Evolutionary conservation across 495 filamentous ascomycete species (phyloP).

Genomic region (Aspergillus cavernicola): DNA sequence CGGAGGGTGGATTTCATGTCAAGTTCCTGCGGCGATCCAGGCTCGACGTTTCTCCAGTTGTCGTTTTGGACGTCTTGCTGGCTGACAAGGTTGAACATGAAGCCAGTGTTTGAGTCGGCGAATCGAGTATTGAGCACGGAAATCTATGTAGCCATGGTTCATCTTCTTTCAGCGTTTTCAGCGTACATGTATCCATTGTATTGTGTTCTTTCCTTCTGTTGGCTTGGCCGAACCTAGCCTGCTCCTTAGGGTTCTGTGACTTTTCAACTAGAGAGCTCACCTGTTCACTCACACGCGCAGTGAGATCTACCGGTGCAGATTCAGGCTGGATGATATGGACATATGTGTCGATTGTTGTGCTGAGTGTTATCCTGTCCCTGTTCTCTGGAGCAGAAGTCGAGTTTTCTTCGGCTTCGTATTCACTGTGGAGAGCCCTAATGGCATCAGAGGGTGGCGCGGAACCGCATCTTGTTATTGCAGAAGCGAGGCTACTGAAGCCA

Average conservation of each 20-base stretch:
- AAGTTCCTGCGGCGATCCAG: background rate
- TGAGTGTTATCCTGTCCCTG: background rate
- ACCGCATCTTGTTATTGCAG: background rate
- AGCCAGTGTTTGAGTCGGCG: background rate
- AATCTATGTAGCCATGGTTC: background rate
- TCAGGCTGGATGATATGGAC: conserved; percentile 1
- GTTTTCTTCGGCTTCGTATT: background rate
- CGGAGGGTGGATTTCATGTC: background rate
- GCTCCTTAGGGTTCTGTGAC: too few species aligned
- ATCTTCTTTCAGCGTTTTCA: background rate
- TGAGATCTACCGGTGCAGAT: background rate
- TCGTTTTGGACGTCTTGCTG: background rate
- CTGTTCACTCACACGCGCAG: background rate
- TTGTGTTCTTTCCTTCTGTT: too few species aligned
- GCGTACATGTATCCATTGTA: too few species aligned
- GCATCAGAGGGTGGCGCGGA: background rate
- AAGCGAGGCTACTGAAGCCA: background rate
- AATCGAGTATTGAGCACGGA: background rate
- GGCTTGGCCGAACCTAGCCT: too few species aligned
- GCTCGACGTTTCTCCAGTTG: background rate
- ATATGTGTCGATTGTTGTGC: background rate
- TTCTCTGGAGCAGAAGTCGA: background rate
- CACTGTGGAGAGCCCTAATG: background rate
- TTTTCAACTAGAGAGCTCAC: too few species aligned
- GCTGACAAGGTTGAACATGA: background rate